Evolutionary conservation across 2,329 filamentous ascomycete genomes (phyloP).

Genomic region (Fusarium continuum): DNA sequence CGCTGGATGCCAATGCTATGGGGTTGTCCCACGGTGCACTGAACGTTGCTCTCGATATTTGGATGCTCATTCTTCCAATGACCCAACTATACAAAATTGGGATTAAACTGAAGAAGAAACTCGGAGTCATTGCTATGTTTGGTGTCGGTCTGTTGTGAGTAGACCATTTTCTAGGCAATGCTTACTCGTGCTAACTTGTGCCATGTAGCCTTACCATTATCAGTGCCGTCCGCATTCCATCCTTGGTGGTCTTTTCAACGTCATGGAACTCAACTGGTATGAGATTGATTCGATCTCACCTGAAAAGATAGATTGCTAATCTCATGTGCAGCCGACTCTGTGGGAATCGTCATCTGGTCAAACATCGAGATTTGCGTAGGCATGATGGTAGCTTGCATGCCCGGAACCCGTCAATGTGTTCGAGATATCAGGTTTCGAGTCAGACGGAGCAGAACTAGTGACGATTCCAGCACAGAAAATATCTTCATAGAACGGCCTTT

Average conservation of each 20-base stretch:
- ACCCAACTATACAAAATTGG: not conserved
- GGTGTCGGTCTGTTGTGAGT: slow-evolving; percentile 2
- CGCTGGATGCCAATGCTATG: not conserved
- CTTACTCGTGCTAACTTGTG: accelerated
- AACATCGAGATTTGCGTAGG: not conserved
- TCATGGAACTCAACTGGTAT: not conserved
- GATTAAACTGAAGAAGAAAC: not conserved
- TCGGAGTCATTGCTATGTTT: slow-evolving; percentile 13
- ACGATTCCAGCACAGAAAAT: not conserved
- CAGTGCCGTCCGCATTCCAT: not conserved
- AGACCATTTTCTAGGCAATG: accelerated
- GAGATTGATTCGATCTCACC: accelerated
- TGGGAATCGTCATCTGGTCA: not conserved
- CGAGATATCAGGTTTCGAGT: not conserved
- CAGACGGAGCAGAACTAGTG: accelerated
- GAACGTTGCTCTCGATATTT: slow-evolving; percentile 12
- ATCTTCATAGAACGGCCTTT: not conserved
- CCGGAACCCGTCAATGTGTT: slow-evolving; percentile 1
- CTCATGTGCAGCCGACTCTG: not conserved
- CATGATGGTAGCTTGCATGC: slow-evolving; percentile 21
- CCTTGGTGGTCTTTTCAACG: not conserved
- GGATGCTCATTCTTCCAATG: slow-evolving; percentile 11
- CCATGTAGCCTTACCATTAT: not conserved
- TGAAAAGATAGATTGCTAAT: accelerated
- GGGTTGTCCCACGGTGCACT: not conserved